Conservation (phyloP, 2,329 filamentous ascomycete species). For the Fusarium domesticum region DNA sequence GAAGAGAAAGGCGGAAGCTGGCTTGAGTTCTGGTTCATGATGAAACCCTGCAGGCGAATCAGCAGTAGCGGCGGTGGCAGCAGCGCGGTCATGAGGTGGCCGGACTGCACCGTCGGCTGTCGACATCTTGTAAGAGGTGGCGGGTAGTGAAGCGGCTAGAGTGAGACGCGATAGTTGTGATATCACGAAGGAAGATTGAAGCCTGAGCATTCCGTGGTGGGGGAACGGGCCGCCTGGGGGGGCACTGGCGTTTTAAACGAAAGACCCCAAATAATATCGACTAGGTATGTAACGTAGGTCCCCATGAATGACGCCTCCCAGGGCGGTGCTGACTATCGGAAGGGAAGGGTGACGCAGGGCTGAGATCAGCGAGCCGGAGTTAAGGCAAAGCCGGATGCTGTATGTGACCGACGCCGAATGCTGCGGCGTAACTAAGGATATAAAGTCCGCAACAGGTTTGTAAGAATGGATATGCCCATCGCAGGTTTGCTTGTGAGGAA, state of each 20-base stretch:
- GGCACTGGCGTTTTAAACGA: conserved; percentile 13
- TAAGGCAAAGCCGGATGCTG: conserved; percentile 25
- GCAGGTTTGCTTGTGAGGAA: conserved; percentile 2
- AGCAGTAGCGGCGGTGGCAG: conserved; percentile 2
- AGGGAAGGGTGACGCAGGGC: conserved; percentile 12
- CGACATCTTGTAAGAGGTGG: conserved; percentile 33
- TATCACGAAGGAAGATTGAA: conserved; percentile 39
- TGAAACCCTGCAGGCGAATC: conserved; percentile 24
- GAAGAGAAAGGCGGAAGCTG: conserved; percentile 54
- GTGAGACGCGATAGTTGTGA: conserved; percentile 42
- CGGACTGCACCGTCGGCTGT: conserved; percentile 31
- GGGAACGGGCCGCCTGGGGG: conserved; percentile 6
- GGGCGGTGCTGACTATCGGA: not conserved
- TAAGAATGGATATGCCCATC: conserved; percentile 15
- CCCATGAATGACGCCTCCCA: conserved; percentile 27
- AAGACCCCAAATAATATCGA: not conserved
- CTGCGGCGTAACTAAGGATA: conserved; percentile 8
- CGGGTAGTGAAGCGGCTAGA: conserved; percentile 29
- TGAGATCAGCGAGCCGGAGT: conserved; percentile 21
- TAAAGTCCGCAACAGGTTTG: conserved; percentile 20
- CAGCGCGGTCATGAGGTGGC: conserved; percentile 19
- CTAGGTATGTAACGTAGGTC: conserved; percentile 15
- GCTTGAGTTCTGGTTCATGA: conserved; percentile 29
- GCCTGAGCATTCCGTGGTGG: conserved; percentile 45
- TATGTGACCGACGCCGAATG: conserved; percentile 18